phyloP scores from a whole-genome alignment of 2,329 filamentous ascomycete genomes.

The Fragosphaeria purpurea region DNA sequence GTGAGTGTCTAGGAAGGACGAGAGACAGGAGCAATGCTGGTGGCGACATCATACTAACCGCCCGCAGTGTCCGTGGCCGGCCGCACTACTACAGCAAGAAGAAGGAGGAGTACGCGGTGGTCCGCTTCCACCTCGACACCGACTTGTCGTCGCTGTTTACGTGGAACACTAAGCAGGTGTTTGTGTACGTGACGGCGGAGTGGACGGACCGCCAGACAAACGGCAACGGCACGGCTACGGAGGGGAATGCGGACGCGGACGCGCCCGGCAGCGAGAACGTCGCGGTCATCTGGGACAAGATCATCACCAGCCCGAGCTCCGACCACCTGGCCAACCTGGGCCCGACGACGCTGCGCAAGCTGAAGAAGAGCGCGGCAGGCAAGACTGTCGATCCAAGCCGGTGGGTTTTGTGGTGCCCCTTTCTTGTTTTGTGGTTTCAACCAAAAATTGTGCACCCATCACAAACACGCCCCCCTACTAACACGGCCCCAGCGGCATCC shows the following conservation, averaged over 20 bases:
- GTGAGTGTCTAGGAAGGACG: constrained; percentile 36
- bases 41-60: background rate
- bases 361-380: constrained; percentile 47
- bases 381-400: constrained; percentile 51
- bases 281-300: constrained; percentile 91
- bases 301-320: constrained; percentile 68
- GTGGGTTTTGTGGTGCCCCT: constrained; percentile 24
- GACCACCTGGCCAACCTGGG: constrained; percentile 52
- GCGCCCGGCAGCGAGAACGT: constrained; percentile 40
- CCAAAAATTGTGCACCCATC: too few relatives aligned
- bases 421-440: background rate
- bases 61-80: constrained; percentile 65
- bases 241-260: background rate
- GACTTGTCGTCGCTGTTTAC: constrained; percentile 90
- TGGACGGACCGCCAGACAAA: constrained; percentile 34
- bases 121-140: constrained; percentile 86
- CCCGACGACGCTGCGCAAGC: constrained; percentile 51
- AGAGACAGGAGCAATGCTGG: background rate
- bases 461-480: background rate
- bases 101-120: constrained; percentile 90
- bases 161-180: constrained; percentile 99
- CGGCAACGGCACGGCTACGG: constrained; percentile 22
- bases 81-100: constrained; percentile 93
- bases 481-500: constrained; percentile 47
- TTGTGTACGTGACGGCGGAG: constrained; percentile 86